Evolutionary conservation across 768 basidiomycete species (phyloP).

Genomic region (Lentinus tigrinus): DNA sequence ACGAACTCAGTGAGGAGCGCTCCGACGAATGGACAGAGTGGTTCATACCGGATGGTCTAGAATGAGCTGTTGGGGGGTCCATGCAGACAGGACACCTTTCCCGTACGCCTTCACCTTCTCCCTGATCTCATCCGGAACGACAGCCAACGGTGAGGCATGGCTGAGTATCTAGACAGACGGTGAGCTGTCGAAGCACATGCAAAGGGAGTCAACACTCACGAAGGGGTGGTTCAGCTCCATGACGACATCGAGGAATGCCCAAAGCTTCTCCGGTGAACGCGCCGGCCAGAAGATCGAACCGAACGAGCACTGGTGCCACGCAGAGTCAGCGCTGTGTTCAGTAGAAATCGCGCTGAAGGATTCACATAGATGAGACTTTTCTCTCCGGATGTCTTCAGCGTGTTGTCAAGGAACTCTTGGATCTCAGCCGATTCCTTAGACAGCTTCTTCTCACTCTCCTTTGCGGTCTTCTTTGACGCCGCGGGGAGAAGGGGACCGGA

Average conservation of each 20-base stretch:
- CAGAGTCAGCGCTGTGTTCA: not conserved
- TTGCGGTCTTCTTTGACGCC: not conserved
- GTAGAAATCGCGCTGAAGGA: not conserved
- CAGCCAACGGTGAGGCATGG: constrained; percentile 13
- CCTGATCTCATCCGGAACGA: constrained; percentile 18
- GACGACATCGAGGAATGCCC: constrained; percentile 21
- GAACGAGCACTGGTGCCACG: constrained; percentile 22
- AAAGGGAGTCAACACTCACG: constrained; percentile 7
- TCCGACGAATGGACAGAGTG: not conserved
- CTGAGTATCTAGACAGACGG: constrained; percentile 17
- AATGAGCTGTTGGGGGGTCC: constrained; percentile 27
- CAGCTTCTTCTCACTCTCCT: constrained; percentile 10
- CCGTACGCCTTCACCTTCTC: constrained; percentile 16
- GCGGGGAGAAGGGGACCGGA: constrained; percentile 18
- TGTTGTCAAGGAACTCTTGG: constrained; percentile 16
- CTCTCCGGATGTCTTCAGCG: constrained; percentile 10
- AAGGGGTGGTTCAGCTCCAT: constrained; percentile 23
- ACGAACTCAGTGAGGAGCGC: not conserved
- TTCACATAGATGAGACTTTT: constrained; percentile 23
- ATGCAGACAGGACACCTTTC: constrained; percentile 21
- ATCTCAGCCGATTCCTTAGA: constrained; percentile 10
- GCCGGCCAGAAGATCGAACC: constrained; percentile 22
- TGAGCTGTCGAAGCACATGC: not conserved
- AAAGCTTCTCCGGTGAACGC: constrained; percentile 17
- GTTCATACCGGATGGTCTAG: constrained; percentile 25